Conservation (phyloP, 345 rosid genomes). For the Sisymbrium altissimum region DNA sequence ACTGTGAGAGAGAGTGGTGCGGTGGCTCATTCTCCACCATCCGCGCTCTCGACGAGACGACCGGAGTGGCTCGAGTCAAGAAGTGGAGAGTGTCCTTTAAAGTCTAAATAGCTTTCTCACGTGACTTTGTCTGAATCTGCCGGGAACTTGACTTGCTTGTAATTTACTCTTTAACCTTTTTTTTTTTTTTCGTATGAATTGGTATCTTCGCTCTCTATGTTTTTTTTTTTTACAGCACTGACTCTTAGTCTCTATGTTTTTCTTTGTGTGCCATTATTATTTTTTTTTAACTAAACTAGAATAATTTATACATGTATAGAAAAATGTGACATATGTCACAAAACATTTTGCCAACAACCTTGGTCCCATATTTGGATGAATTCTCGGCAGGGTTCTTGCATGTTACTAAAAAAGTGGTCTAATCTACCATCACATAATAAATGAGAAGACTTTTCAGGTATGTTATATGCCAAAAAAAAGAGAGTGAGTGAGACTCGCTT, state of each 20-base stretch:
- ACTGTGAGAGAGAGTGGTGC: slow-evolving; percentile 10
- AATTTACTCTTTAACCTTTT: slow-evolving; percentile 13
- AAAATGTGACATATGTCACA: too few relatives aligned
- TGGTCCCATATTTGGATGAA: background rate
- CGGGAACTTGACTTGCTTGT: slow-evolving; percentile 25
- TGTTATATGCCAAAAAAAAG: too few relatives aligned
- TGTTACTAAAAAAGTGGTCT: background rate
- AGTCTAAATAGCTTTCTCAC: background rate
- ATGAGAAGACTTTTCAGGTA: too few relatives aligned
- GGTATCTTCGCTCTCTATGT: slow-evolving; percentile 12
- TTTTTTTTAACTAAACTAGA: background rate
- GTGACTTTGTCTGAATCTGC: slow-evolving; percentile 27
- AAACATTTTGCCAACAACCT: background rate
- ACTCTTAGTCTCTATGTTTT: too few relatives aligned
- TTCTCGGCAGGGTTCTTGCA: background rate
- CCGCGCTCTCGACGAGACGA: slow-evolving; percentile 1
- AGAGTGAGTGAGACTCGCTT: too few relatives aligned
- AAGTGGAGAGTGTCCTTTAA: background rate
- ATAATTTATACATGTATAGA: background rate
- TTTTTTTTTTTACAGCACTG: too few relatives aligned
- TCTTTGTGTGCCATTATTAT: too few relatives aligned
- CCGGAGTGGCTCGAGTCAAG: slow-evolving; percentile 11
- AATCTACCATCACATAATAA: background rate
- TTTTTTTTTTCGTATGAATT: background rate
- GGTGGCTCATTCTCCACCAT: slow-evolving; percentile 10